Evolutionary conservation across 257 asterid genomes (phyloP), one percentile per base, ranked within the genome.

Genomic region (Leptodermis oblonga): DNA sequence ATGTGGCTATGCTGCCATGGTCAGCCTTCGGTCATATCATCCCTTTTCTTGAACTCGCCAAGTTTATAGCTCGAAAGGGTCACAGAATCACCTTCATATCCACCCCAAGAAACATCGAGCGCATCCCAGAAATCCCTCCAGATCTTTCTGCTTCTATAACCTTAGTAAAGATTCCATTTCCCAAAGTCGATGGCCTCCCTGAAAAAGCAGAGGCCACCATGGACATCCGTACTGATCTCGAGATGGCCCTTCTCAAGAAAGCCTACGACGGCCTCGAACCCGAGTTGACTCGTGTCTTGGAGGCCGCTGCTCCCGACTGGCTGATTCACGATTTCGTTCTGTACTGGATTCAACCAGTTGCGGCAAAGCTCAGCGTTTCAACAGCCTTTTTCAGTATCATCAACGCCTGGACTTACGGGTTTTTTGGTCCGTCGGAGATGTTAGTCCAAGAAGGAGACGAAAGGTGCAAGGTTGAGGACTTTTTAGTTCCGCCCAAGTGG

Each of bases 131-230:
- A 69, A 53, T 72, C 13, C 81, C 78, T 9, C 69, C 78, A 12
- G n/a, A 70, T 20, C 53, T 78, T 4, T 26, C 68, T 17, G 30
- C 76, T 17, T 53, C 48, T 0, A 43, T 81, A 11, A 22, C 71
- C 28, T 62, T 81, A 0, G 45, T 81, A 17, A 37, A 72, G 39
- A 36, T 81, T 23, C 51, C 72, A 2, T 34, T 81, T 20, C 85
- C 76, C 2, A 26, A 55, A 53, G 46, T 64, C 34, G 53, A 59
- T 3, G 72, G 45, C 0, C 78, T 78, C 25, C 81, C 81, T 0
- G 70, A 71, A 56, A 60, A 73, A 33, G 82, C 82, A 23, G 85
- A 81, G 45, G 73, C 85, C 68, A 74, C 82, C 59, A 71, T 43
- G 65, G 85, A 81, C 55, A n/a, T 81, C 63, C 54, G 42, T 8